These are phyloP conservation scores for Myxozyma udenii DNA, from an alignment of 805 yeast genomes.

Conservation along the genomic window DNA sequence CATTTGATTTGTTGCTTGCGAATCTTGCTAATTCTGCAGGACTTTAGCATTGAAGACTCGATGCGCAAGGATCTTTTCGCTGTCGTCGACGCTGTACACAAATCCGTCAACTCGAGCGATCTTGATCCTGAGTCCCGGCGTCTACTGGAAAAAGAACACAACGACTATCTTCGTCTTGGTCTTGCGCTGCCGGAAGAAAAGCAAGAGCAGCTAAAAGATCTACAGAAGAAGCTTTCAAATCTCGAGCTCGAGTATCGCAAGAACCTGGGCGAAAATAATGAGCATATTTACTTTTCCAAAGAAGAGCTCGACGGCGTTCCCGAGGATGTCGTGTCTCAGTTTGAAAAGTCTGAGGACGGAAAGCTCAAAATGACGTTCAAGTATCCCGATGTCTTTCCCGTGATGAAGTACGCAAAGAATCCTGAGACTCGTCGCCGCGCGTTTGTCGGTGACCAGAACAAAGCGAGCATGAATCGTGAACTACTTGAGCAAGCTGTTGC, in stretches of 20 bases:
- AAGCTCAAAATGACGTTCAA: conserved; percentile 69
- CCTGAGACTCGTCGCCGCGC: conserved; percentile 66
- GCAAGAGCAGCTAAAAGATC: conserved; percentile 54
- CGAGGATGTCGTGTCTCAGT: conserved; percentile 55
- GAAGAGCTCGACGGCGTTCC: conserved; percentile 77
- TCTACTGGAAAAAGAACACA: conserved; percentile 55
- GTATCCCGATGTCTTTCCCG: conserved; percentile 76
- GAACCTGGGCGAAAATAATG: conserved; percentile 49
- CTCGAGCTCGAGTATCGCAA: conserved; percentile 57
- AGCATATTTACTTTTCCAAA: conserved; percentile 54
- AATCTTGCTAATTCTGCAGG: too few species aligned
- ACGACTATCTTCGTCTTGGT: conserved; percentile 64
- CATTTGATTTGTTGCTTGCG: too few species aligned
- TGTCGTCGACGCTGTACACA: conserved; percentile 54
- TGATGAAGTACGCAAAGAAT: conserved; percentile 63
- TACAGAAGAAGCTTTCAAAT: conserved; percentile 59
- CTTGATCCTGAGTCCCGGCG: conserved; percentile 56
- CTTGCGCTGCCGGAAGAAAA: conserved; percentile 56
- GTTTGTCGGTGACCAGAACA: conserved; percentile 64
- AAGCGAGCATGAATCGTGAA: conserved; percentile 61
- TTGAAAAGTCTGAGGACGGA: conserved; percentile 49
- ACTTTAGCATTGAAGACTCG: conserved; percentile 60
- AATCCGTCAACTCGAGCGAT: conserved; percentile 35
- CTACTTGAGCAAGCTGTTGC: conserved; percentile 59
- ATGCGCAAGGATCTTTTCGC: conserved; percentile 64